phyloP scores from a whole-genome alignment of 805 yeast genomes.

The Saturnispora sekii region DNA sequence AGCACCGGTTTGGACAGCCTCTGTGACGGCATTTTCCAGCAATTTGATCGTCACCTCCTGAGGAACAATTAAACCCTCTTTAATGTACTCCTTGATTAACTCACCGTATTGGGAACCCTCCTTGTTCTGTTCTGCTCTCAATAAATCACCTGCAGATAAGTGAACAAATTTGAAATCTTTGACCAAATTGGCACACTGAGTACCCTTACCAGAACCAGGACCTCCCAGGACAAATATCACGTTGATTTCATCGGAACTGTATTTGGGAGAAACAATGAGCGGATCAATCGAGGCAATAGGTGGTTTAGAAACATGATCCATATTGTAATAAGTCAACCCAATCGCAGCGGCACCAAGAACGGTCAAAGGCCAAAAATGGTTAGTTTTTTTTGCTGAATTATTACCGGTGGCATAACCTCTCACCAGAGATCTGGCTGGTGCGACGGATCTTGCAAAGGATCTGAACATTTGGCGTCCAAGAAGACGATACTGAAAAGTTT shows the following conservation, averaged over 20 bases:
- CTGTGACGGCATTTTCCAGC: conserved; percentile 68
- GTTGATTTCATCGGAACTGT: conserved; percentile 32
- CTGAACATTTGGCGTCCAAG: background rate
- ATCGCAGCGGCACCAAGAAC: conserved; percentile 23
- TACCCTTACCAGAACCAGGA: conserved; percentile 97
- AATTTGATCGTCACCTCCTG: conserved; percentile 83
- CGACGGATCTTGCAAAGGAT: background rate
- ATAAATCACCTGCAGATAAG: conserved; percentile 90
- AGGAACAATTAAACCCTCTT: conserved; percentile 87
- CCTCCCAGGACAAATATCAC: conserved; percentile 93
- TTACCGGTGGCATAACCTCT: conserved; percentile 2
- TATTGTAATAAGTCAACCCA: conserved; percentile 27
- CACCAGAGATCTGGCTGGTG: background rate
- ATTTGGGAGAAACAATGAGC: conserved; percentile 13
- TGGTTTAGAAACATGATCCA: conserved; percentile 22
- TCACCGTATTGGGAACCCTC: conserved; percentile 78
- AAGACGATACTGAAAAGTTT: background rate
- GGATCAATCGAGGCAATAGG: conserved; percentile 29
- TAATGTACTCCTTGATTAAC: conserved; percentile 72
- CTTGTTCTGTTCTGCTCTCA: conserved; percentile 85
- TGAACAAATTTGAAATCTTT: conserved; percentile 75
- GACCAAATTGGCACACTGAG: conserved; percentile 86
- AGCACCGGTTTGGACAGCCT: conserved; percentile 37
- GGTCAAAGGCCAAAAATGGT: conserved; percentile 20
- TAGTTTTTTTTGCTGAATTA: conserved; percentile 5